These are phyloP conservation scores for Suillus alpinus DNA, from an alignment of 768 basidiomycete species.

Conservation along the genomic window DNA sequence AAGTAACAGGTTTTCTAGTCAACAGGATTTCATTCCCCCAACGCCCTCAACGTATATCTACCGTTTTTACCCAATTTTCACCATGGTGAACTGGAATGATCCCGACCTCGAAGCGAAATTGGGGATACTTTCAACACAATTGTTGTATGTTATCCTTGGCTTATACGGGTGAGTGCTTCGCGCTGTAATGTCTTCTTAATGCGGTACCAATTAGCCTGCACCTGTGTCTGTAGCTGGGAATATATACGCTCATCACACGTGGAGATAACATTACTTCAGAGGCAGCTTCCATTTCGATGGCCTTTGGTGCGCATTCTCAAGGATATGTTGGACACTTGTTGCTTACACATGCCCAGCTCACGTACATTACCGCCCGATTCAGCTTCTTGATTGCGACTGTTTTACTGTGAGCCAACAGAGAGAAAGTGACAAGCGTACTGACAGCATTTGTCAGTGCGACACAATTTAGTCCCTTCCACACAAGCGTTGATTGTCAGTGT, in stretches of 20 bases:
- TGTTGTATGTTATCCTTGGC: background rate
- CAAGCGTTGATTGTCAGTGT: background rate
- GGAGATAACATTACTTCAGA: background rate
- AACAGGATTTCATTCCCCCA: background rate
- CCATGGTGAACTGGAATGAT: background rate
- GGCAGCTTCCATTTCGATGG: background rate
- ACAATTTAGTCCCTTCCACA: background rate
- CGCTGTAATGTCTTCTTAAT: background rate
- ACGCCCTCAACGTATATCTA: too few relatives aligned
- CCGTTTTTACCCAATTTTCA: background rate
- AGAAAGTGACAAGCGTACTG: background rate
- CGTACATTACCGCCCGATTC: background rate
- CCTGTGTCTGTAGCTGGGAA: background rate
- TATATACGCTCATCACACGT: background rate
- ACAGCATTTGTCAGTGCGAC: background rate
- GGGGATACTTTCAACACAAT: background rate
- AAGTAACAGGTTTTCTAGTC: background rate
- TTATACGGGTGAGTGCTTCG: background rate
- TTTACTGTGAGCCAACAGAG: background rate
- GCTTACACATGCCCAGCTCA: background rate
- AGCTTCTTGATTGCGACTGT: background rate
- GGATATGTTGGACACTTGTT: too few relatives aligned
- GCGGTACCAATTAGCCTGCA: too few relatives aligned
- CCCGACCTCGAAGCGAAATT: background rate
- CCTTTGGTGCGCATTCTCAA: background rate